Evolutionary conservation across 1,284 basidiomycete genomes (phyloP).

Genomic region (Leccinum solheimii): DNA sequence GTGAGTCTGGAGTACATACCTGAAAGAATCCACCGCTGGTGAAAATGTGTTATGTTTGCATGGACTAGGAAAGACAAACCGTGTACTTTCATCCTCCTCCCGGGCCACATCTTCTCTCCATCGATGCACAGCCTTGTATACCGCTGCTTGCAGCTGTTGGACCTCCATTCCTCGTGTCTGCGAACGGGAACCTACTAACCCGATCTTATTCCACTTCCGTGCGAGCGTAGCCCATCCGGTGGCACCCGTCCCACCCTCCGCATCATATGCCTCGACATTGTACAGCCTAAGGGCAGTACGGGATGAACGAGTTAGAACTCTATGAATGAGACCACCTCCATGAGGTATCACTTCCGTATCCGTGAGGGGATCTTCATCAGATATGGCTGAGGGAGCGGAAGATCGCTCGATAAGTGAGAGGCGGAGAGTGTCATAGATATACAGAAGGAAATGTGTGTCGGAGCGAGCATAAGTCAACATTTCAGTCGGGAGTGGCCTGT

Average conservation of each 20-base stretch:
- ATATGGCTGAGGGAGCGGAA: conserved; percentile 38
- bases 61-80: conserved; percentile 47
- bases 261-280: conserved; percentile 69
- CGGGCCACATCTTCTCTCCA: conserved; percentile 87
- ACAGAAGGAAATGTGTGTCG: conserved; percentile 94
- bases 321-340: conserved; percentile 43
- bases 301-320: conserved; percentile 68
- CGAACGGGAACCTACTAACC: conserved; percentile 43
- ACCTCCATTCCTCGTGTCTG: conserved; percentile 51
- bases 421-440: conserved; percentile 91
- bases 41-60: not conserved
- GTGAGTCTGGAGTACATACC: conserved; percentile 75
- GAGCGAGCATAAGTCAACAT: conserved; percentile 94
- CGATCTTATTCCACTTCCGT: conserved; percentile 75
- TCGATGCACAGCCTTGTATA: conserved; percentile 76
- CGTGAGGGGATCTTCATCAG: conserved; percentile 18
- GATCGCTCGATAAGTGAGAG: conserved; percentile 77
- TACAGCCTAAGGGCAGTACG: conserved; percentile 74
- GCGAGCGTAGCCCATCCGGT: conserved; percentile 77
- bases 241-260: conserved; percentile 59
- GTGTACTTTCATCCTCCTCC: conserved; percentile 84
- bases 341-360: conserved; percentile 13
- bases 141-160: conserved; percentile 69
- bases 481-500: conserved; percentile 79
- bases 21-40: conserved; percentile 30